These are phyloP conservation scores for Gracilaria gracilis DNA, from an alignment of 23 red algal species.

Conservation along the genomic window DNA sequence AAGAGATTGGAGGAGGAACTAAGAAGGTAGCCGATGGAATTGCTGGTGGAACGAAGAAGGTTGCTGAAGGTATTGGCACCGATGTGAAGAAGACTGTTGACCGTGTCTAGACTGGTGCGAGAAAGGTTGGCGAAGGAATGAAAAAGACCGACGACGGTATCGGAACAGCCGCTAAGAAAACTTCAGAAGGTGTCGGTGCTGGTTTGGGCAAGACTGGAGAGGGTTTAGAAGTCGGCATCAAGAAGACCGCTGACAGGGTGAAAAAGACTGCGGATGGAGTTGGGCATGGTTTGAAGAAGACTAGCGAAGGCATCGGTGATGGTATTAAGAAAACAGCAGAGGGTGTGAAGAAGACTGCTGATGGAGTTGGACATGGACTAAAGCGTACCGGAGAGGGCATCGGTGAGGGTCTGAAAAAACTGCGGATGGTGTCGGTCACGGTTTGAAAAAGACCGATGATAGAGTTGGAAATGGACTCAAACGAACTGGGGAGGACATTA, in stretches of 20 bases:
- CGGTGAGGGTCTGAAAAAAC: conserved; percentile 44
- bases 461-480: conserved; percentile 28
- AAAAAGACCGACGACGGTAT: conserved; percentile 48
- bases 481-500: conserved; percentile 46
- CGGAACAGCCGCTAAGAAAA: conserved; percentile 46
- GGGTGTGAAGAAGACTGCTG: conserved; percentile 54
- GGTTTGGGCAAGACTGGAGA: conserved; percentile 43
- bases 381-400: conserved; percentile 31
- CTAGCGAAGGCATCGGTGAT: conserved; percentile 42
- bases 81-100: conserved; percentile 63
- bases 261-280: conserved; percentile 64
- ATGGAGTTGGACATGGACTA: conserved; percentile 49
- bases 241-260: conserved; percentile 44
- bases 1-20: conserved; percentile 51
- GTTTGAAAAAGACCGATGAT: conserved; percentile 54
- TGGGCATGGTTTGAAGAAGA: conserved; percentile 45
- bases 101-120: conserved; percentile 49
- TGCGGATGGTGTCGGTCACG: conserved; percentile 31
- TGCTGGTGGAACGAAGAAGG: conserved; percentile 58
- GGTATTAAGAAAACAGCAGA: conserved; percentile 64
- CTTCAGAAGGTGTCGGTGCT: conserved; percentile 13
- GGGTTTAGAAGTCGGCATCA: conserved; percentile 30
- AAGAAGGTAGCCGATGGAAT: conserved; percentile 56
- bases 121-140: conserved; percentile 68
- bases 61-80: conserved; percentile 58